Percentiles rank a stretch among this genome's conserved stretches.
These are phyloP conservation scores for Penicillium occitanis DNA, from an alignment of 2,329 filamentous ascomycete genomes.

Conservation along the genomic window DNA sequence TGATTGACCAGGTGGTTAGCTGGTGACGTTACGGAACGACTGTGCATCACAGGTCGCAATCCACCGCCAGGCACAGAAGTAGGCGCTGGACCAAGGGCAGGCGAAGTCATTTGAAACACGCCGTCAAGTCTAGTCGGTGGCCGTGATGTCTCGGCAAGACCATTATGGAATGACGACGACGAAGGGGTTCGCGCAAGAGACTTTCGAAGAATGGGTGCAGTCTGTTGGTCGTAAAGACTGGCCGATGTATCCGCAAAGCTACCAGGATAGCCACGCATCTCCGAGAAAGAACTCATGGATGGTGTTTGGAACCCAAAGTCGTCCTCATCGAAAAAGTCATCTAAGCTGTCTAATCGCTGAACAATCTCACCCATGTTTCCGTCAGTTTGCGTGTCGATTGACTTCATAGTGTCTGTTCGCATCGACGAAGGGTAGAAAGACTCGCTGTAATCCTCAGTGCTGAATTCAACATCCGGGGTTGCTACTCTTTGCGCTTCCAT, in stretches of 20 bases:
- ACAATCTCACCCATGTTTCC: constrained; percentile 80
- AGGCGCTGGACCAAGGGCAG: constrained; percentile 48
- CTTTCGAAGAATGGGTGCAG: constrained; percentile 83
- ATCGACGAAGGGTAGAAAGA: constrained; percentile 72
- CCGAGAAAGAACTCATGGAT: constrained; percentile 44
- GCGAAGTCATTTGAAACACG: constrained; percentile 37
- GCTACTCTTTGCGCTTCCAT: constrained; percentile 61
- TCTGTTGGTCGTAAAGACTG: constrained; percentile 88
- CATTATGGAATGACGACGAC: constrained; percentile 78
- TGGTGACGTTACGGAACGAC: constrained; percentile 82
- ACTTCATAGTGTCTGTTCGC: constrained; percentile 88
- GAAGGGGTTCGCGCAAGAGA: constrained; percentile 71
- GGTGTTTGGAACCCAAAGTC: constrained; percentile 57
- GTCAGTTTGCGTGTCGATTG: constrained; percentile 65
- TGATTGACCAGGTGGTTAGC: constrained; percentile 49
- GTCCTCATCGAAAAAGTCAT: constrained; percentile 76
- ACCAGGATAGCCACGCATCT: constrained; percentile 54
- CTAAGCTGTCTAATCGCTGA: constrained; percentile 72
- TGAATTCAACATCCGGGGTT: constrained; percentile 88
- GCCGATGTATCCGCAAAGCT: constrained; percentile 72
- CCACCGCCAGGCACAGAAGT: constrained; percentile 30
- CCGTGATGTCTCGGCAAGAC: constrained; percentile 71
- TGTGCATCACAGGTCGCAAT: constrained; percentile 68
- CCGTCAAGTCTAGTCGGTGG: constrained; percentile 56
- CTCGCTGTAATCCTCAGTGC: constrained; percentile 79